Evolutionary conservation across 208 protist genomes (phyloP), one percentile per base, ranked within the genome.

Genomic region (Vickermania ingenoplastis): DNA sequence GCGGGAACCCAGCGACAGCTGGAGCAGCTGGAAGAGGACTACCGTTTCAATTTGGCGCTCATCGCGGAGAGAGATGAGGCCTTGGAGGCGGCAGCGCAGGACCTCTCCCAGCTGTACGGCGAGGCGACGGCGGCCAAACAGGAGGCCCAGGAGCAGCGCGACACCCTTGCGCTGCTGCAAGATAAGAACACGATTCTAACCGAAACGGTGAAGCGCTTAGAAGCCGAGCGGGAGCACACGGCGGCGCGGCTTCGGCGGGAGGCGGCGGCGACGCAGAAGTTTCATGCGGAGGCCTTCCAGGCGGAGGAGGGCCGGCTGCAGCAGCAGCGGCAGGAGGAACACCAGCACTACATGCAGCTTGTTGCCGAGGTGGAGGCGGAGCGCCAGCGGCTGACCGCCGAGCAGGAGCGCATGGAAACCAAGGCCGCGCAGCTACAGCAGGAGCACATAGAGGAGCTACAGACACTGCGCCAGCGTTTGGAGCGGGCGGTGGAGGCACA

Each of bases 41-140:
- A 94, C 56, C 79, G 89, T 65, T 94, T 92, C 60, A 94, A 94
- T 65, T 94, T 87, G 69, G 78, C 83, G 41, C 73, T 94, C 29
- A 94, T 94, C 27, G 77, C 61, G 31, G 84, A 94, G 59, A 83
- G 88, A 29, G 88, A 94, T 60, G 80, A 73, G 22, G 84, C 88
- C 4, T 57, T 94, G n/a, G 80, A 89, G 53, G 88, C 91, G 64
- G 83, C 84, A 4, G 63, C 88, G 7, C 64, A 62, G 58, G 80
- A 94, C 67, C 67, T 91, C n/a, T 81, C 89, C 69, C 71, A 76
- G 13, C 63, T 94, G 11, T 89, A 90, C 61, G 71, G 78, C 28
- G 83, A 91, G 60, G 51, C 89, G 60, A 80, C 71, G 63, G 77
- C 71, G n/a, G 62, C 72, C 26, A 81, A 76, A 7, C 63, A 67